phyloP scores from a whole-genome alignment of 768 basidiomycete genomes.

The Pleurotus sapidus region DNA sequence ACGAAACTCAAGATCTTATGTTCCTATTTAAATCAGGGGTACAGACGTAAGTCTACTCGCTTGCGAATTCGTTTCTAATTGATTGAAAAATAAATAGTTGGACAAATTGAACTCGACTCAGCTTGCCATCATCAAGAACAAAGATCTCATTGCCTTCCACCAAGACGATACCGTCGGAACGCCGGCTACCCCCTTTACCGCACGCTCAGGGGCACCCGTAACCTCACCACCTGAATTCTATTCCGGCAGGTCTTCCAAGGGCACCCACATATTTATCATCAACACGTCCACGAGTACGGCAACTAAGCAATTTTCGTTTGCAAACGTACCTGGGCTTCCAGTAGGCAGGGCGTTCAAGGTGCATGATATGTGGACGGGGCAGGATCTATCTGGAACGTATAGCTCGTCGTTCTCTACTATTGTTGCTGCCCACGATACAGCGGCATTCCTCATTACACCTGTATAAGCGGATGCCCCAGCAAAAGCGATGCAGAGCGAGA shows the following conservation, averaged over 20 bases:
- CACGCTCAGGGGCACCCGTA: slow-evolving; percentile 31
- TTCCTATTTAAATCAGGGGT: slow-evolving; percentile 7
- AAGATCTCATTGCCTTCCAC: slow-evolving; percentile 51
- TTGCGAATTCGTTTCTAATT: not conserved
- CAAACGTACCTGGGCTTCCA: slow-evolving; percentile 42
- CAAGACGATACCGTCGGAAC: slow-evolving; percentile 47
- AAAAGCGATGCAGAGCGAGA: no score
- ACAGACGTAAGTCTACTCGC: slow-evolving; percentile 29
- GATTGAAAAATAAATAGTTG: slow-evolving; percentile 26
- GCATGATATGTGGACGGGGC: slow-evolving; percentile 55
- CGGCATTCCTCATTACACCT: slow-evolving; percentile 40
- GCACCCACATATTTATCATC: slow-evolving; percentile 53
- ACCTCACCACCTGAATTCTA: slow-evolving; percentile 53
- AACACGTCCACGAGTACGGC: slow-evolving; percentile 39
- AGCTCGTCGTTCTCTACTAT: slow-evolving; percentile 33
- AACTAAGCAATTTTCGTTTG: slow-evolving; percentile 44
- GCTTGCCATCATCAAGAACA: slow-evolving; percentile 46
- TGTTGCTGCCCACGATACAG: slow-evolving; percentile 51
- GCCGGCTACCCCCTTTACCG: slow-evolving; percentile 46
- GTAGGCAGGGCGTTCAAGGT: slow-evolving; percentile 33
- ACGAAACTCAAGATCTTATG: not conserved
- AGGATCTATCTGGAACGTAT: slow-evolving; percentile 39
- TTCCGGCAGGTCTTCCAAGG: slow-evolving; percentile 45
- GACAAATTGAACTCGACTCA: slow-evolving; percentile 34
- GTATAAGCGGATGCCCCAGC: not conserved